These are phyloP conservation scores for Cercophora newfieldiana DNA, from an alignment of 495 filamentous ascomycete species.

Conservation along the genomic window DNA sequence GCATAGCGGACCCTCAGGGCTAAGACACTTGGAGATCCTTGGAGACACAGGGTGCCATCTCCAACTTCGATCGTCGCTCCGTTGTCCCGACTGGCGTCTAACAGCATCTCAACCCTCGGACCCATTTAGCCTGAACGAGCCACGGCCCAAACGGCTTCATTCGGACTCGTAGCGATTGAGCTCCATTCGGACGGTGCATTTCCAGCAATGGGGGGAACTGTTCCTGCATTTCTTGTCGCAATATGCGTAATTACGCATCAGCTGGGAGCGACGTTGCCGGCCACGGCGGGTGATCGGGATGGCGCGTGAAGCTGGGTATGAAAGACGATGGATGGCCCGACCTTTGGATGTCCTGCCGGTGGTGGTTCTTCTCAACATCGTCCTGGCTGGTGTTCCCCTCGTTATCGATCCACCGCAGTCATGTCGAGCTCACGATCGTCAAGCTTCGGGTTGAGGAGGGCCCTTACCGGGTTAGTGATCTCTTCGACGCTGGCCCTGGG, in stretches of 20 bases:
- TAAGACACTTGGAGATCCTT: not conserved
- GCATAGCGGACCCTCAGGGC: not conserved
- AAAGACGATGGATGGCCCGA: not conserved
- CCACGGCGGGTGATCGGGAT: not conserved
- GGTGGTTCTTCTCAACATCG: not conserved
- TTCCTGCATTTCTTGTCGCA: conserved; percentile 1
- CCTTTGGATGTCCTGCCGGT: not conserved
- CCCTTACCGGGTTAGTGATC: conserved; percentile 24
- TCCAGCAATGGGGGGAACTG: not conserved
- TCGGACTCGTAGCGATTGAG: not conserved
- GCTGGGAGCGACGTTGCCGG: not conserved
- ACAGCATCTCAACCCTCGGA: not conserved
- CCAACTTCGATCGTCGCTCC: not conserved
- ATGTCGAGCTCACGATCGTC: not conserved
- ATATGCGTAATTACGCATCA: not conserved
- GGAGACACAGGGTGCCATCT: not conserved
- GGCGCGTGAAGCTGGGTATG: not conserved
- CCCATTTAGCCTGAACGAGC: not conserved
- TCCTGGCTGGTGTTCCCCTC: not conserved
- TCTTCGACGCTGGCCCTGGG: conserved; percentile 16
- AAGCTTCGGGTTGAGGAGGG: not conserved
- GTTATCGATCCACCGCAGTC: not conserved
- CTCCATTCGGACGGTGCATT: not conserved
- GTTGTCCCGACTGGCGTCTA: not conserved
- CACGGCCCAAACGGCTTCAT: not conserved